These are phyloP conservation scores for Acacia concinna DNA, from an alignment of 331 rosid genomes.

Conservation along the genomic window DNA sequence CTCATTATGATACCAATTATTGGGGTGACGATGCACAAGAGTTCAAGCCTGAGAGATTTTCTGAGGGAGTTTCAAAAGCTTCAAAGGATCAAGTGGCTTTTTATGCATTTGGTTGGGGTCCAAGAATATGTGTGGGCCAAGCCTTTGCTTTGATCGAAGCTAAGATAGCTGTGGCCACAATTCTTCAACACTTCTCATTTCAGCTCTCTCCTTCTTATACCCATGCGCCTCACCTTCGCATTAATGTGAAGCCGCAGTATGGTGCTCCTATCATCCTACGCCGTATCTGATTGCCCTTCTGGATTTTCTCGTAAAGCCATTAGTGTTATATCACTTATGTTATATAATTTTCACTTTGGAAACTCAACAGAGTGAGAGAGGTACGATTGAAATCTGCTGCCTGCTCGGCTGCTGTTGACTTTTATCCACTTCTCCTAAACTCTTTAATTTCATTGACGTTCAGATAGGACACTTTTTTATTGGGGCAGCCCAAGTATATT, in stretches of 20 bases:
- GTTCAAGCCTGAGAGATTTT: constrained; percentile 47
- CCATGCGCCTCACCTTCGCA: constrained; percentile 36
- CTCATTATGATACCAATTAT: constrained; percentile 34
- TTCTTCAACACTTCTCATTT: constrained; percentile 49
- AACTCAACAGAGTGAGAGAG: too few relatives aligned
- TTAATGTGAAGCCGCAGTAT: constrained; percentile 39
- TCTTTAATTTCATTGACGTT: neutral
- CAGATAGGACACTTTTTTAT: neutral
- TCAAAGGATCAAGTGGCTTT: constrained; percentile 36
- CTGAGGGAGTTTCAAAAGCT: constrained; percentile 39
- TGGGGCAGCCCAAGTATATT: neutral
- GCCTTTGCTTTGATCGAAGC: constrained; percentile 48
- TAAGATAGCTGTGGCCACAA: constrained; percentile 41
- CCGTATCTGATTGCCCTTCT: neutral
- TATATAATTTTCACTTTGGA: too few relatives aligned
- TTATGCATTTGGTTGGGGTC: constrained; percentile 52
- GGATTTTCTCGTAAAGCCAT: too few relatives aligned
- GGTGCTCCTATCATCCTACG: constrained; percentile 48
- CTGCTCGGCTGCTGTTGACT: neutral
- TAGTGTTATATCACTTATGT: too few relatives aligned
- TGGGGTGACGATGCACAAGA: constrained; percentile 44
- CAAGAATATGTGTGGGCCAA: constrained; percentile 48
- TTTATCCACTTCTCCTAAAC: neutral
- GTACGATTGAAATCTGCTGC: neutral
- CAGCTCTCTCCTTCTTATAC: constrained; percentile 50